These are phyloP conservation scores for Somion occarium DNA, from an alignment of 1,284 basidiomycete genomes.

Conservation along the genomic window DNA sequence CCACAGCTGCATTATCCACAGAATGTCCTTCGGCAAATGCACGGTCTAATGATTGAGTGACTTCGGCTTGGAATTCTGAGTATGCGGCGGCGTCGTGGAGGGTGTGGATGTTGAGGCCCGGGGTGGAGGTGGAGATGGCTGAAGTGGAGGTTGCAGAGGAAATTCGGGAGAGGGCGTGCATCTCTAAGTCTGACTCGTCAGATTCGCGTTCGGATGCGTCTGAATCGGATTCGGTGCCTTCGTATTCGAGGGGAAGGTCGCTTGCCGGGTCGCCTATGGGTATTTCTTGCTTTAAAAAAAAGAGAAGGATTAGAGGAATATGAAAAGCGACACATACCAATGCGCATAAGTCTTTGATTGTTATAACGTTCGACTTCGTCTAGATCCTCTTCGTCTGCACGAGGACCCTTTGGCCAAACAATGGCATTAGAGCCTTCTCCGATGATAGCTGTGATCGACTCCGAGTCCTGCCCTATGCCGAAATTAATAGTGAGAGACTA, in stretches of 20 bases:
- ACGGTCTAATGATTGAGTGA: constrained; percentile 77
- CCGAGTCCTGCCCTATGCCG: constrained; percentile 32
- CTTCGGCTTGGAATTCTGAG: constrained; percentile 76
- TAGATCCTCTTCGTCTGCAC: constrained; percentile 56
- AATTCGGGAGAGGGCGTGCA: constrained; percentile 23
- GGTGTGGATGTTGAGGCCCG: no score
- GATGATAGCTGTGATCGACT: constrained; percentile 41
- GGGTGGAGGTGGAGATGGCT: constrained; percentile 29
- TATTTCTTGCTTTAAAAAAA: neutral
- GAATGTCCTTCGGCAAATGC: constrained; percentile 90
- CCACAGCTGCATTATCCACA: constrained; percentile 87
- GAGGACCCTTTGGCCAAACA: constrained; percentile 55
- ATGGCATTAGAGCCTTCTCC: constrained; percentile 65
- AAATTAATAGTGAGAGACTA: neutral
- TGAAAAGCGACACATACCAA: constrained; percentile 40
- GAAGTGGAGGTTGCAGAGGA: constrained; percentile 40
- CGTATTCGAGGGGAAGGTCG: constrained; percentile 43
- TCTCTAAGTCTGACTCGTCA: constrained; percentile 31
- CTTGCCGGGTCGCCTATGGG: constrained; percentile 52
- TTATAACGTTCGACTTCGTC: constrained; percentile 54
- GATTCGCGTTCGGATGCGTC: constrained; percentile 45
- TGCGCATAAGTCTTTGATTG: constrained; percentile 67
- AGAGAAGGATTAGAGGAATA: constrained; percentile 2
- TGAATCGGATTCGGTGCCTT: constrained; percentile 38
- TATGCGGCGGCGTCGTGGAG: constrained; percentile 41